Conservation (phyloP, 768 basidiomycete genomes). For the Vararia minispora region DNA sequence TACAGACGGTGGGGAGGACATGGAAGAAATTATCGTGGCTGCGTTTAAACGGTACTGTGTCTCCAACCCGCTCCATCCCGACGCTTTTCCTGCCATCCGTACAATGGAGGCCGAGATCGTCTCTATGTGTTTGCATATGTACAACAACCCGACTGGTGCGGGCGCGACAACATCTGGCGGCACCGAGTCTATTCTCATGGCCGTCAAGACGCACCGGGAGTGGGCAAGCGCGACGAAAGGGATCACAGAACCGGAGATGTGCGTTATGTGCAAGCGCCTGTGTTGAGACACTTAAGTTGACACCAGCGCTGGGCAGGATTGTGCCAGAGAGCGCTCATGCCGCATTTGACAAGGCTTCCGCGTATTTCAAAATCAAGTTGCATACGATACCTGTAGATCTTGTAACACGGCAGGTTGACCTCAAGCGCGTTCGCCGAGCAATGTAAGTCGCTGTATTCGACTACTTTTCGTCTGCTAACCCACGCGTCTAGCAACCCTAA, state of each 20-base stretch:
- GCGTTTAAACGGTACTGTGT: conserved; percentile 78
- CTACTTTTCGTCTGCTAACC: conserved; percentile 5
- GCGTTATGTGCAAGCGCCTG: conserved; percentile 15
- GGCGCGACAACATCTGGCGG: conserved; percentile 93
- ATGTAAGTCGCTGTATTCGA: conserved; percentile 46
- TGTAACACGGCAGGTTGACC: conserved; percentile 63
- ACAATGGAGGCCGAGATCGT: conserved; percentile 98
- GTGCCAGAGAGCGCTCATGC: conserved; percentile 81
- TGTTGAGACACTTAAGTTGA: conserved; percentile 4
- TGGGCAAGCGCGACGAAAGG: conserved; percentile 83
- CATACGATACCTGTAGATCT: conserved; percentile 77
- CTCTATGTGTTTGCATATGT: conserved; percentile 76
- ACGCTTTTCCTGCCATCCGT: conserved; percentile 83
- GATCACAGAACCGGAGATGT: conserved; percentile 91
- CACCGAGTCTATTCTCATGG: conserved; percentile 94
- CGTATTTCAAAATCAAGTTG: conserved; percentile 84
- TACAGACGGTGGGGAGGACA: conserved; percentile 72
- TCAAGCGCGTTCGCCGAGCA: conserved; percentile 70
- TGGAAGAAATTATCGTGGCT: conserved; percentile 66
- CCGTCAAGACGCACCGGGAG: conserved; percentile 87
- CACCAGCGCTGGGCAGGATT: conserved; percentile 36
- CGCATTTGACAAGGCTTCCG: conserved; percentile 89
- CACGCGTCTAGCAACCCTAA: conserved; percentile 56
- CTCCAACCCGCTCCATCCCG: conserved; percentile 87
- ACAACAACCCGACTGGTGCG: conserved; percentile 74